Conservation (phyloP, 192 early-diverging fungal genomes). For the Entophlyctis helioformis region DNA sequence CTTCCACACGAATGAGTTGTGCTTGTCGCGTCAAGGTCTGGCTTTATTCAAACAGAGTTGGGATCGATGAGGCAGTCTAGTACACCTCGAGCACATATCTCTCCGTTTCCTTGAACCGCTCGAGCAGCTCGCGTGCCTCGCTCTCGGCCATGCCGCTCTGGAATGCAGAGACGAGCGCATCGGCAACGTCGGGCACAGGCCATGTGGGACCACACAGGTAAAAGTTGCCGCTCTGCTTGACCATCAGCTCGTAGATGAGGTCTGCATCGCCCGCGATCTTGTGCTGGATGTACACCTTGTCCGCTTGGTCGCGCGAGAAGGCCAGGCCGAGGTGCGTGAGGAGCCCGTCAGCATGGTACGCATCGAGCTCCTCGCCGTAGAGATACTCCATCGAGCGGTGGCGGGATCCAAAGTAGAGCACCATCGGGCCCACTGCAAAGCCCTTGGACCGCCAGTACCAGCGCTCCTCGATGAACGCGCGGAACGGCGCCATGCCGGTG, state of each 20-base stretch:
- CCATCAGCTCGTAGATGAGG: constrained; percentile 60
- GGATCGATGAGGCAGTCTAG: too few species aligned
- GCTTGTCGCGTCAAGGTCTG: too few species aligned
- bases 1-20: too few species aligned
- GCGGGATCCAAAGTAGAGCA: constrained; percentile 92
- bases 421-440: constrained; percentile 81
- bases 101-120: constrained; percentile 87
- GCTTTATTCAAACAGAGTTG: too few species aligned
- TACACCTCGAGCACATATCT: constrained; percentile 84
- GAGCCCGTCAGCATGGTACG: constrained; percentile 79
- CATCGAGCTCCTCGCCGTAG: constrained; percentile 95
- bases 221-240: constrained; percentile 71
- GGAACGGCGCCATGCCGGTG: constrained; percentile 98
- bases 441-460: constrained; percentile 65
- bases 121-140: constrained; percentile 61
- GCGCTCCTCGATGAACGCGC: constrained; percentile 93
- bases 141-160: constrained; percentile 42
- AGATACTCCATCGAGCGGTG: constrained; percentile 87
- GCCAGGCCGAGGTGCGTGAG: constrained; percentile 82
- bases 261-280: constrained; percentile 78
- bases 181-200: constrained; percentile 83
- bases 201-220: constrained; percentile 98
- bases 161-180: constrained; percentile 76
- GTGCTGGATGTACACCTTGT: constrained; percentile 96
- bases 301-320: constrained; percentile 87